Conservation (phyloP, 2,329 filamentous ascomycete genomes). For the Diplodia seriata region DNA sequence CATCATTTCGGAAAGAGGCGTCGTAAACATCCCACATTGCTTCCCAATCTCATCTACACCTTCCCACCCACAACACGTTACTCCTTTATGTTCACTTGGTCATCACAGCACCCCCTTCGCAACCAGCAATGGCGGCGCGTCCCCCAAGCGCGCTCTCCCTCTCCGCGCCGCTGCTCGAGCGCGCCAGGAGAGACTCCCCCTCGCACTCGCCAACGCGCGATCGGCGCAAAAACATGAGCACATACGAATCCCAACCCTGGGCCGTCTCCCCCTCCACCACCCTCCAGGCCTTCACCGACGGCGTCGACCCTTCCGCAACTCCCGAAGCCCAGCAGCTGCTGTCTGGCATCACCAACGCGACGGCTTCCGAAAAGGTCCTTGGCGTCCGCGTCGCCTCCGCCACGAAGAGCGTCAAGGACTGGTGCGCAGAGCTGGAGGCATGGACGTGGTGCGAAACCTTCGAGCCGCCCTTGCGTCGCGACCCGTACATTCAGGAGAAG, state of each 20-base stretch:
- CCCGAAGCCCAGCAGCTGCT: constrained; percentile 51
- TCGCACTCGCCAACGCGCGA: constrained; percentile 32
- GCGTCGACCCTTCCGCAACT: constrained; percentile 53
- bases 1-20: constrained; percentile 38
- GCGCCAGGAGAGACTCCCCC: constrained; percentile 28
- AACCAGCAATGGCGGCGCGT: constrained; percentile 43
- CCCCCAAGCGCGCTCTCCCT: constrained; percentile 40
- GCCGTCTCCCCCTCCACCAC: constrained; percentile 48
- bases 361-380: constrained; percentile 72
- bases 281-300: constrained; percentile 52
- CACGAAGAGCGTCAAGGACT: constrained; percentile 73
- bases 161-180: constrained; percentile 30
- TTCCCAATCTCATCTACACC: constrained; percentile 8
- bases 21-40: constrained; percentile 40
- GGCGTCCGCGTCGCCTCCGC: constrained; percentile 73
- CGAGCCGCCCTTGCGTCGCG: constrained; percentile 44
- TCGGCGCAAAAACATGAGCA: constrained; percentile 29
- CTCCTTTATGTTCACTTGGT: constrained; percentile 35
- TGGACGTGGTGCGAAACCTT: constrained; percentile 66
- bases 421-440: constrained; percentile 73
- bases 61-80: constrained; percentile 46
- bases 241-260: constrained; percentile 35
- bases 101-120: constrained; percentile 33
- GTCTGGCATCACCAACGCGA: constrained; percentile 67
- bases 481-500: constrained; percentile 36